Evolutionary conservation across 192 early-diverging fungal genomes (phyloP).

Genomic region (Umbelopsis ramanniana): DNA sequence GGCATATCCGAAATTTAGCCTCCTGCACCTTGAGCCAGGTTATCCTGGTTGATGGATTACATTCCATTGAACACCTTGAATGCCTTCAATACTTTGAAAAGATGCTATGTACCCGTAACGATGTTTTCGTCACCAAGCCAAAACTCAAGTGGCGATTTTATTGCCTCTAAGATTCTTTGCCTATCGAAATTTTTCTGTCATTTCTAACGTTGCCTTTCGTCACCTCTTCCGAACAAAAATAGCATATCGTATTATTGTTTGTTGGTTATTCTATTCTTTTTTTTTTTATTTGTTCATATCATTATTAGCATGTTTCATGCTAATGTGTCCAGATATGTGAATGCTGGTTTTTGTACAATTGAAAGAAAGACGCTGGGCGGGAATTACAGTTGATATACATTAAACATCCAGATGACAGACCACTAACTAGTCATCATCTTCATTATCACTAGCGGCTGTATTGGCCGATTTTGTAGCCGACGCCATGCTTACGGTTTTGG

Average conservation of each 20-base stretch:
- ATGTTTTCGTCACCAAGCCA: background rate
- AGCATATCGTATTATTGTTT: too few species aligned
- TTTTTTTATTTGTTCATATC: too few species aligned
- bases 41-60: background rate
- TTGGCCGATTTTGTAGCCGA: background rate
- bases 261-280: too few species aligned
- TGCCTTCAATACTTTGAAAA: slow-evolving; percentile 18
- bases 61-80: background rate
- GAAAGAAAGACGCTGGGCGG: background rate
- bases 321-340: background rate
- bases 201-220: too few species aligned
- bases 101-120: background rate
- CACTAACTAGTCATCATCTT: background rate
- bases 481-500: background rate
- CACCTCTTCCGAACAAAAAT: too few species aligned
- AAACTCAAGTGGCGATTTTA: background rate
- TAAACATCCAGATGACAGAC: background rate
- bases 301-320: background rate
- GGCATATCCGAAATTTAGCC: slow-evolving; percentile 5
- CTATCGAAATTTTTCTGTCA: too few species aligned
- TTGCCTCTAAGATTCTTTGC: too few species aligned
- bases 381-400: slow-evolving; percentile 21
- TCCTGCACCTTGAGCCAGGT: slow-evolving; percentile 15
- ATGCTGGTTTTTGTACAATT: slow-evolving; percentile 2
- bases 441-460: background rate